Evolutionary conservation across 176 grass and related monocot genomes (phyloP).

Genomic region (Avena eriantha): DNA sequence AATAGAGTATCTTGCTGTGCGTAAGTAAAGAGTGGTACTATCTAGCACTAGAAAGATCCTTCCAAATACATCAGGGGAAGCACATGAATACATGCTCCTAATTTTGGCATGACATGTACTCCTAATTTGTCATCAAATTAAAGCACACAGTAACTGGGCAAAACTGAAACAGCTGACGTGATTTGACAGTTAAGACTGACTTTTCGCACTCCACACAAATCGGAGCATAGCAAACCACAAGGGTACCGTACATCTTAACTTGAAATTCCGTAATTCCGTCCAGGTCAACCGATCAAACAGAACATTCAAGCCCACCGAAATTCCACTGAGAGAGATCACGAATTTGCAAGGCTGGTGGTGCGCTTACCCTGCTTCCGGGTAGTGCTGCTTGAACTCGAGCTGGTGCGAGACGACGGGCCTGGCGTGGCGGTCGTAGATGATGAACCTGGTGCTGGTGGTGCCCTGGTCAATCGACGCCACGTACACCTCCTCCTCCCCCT

Average conservation of each 20-base stretch:
- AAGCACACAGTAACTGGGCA: background rate
- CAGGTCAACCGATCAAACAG: background rate
- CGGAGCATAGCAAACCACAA: background rate
- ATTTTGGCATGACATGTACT: background rate
- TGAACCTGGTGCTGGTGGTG: conserved; percentile 94
- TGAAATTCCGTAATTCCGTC: background rate
- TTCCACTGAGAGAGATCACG: background rate
- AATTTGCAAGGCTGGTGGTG: background rate
- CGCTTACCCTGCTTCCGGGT: conserved; percentile 83
- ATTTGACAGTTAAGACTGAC: background rate
- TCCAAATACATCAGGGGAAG: background rate
- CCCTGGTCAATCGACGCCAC: conserved; percentile 93
- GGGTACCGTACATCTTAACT: background rate
- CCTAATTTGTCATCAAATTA: background rate
- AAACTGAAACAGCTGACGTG: background rate
- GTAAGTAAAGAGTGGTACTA: background rate
- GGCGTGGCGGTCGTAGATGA: conserved; percentile 83
- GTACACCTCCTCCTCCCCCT: conserved; percentile 60
- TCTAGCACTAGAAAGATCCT: background rate
- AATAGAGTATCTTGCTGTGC: background rate
- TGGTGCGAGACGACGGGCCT: conserved; percentile 82
- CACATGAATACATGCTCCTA: background rate
- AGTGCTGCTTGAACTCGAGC: conserved; percentile 95
- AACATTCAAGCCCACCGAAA: background rate
- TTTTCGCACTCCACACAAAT: background rate